A percentile compares a stretch with the other conserved stretches of the same genome.
Conservation (phyloP, 805 yeast species). For the Wickerhamomyces strasburgensis region DNA sequence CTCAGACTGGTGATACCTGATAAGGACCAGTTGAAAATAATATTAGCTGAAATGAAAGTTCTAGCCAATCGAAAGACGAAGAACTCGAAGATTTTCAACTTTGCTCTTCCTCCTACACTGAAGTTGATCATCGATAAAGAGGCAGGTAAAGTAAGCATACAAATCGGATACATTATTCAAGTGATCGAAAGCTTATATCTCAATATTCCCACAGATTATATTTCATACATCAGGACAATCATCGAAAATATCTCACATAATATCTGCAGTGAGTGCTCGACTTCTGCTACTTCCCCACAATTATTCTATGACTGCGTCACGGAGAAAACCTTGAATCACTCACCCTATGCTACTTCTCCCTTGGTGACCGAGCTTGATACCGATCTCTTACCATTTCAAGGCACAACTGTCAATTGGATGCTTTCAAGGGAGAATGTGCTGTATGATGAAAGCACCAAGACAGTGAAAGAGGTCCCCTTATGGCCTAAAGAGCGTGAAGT, state of each 20-base stretch:
- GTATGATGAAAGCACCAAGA: constrained; percentile 27
- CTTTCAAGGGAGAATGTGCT: constrained; percentile 43
- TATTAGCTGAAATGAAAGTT: constrained; percentile 1
- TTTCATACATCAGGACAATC: constrained; percentile 1
- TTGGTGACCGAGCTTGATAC: constrained; percentile 41
- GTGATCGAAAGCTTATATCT: constrained; percentile 10
- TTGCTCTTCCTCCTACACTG: constrained; percentile 4
- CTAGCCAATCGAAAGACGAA: background rate
- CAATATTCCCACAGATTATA: constrained; percentile 2
- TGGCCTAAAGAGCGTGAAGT: constrained; percentile 12
- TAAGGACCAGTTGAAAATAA: background rate
- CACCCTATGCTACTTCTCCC: constrained; percentile 4
- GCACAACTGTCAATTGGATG: constrained; percentile 53
- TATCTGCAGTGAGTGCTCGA: too few species aligned
- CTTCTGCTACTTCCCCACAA: too few species aligned
- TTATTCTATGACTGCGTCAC: constrained; percentile 49
- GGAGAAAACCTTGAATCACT: constrained; percentile 33
- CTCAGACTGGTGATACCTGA: constrained; percentile 1
- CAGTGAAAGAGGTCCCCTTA: constrained; percentile 23
- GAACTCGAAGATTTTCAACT: background rate
- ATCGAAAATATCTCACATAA: constrained; percentile 2
- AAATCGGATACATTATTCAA: constrained; percentile 7
- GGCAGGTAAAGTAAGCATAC: background rate
- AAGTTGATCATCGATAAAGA: background rate
- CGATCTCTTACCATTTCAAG: constrained; percentile 45